Evolutionary conservation across 1,284 basidiomycete genomes (phyloP), one percentile per base, ranked within the genome.

Genomic region (Neotropicomus parvogracilis): DNA sequence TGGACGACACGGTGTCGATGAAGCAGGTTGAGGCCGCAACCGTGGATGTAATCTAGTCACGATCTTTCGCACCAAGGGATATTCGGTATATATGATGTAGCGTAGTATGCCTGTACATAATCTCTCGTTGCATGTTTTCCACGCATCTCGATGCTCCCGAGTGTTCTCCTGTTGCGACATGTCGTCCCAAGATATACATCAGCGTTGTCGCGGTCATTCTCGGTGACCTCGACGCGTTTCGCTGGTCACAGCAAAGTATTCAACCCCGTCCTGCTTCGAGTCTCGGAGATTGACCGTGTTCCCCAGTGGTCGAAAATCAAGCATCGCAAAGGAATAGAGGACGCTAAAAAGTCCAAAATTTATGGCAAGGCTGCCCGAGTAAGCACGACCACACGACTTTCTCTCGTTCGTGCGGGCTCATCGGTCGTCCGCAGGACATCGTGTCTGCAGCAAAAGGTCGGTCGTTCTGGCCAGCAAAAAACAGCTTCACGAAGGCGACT

Each of bases 261-360:
- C 17, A 12, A 12, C 14, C 33, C 26, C 24, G 7, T 36, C 19
- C 7, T 21, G 16, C 20, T 42, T 38, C 37, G 19, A 32, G 21
- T 19, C 44, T 26, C 32, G 20, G 14, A 27, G 19, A 34, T 44
- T 56, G 48, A 59, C 46, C 17, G 5, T 28, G 21, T 40, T 16
- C 48, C n/a, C 14, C 49, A 88, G 83, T 93, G 90, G 90, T 89
- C 88, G 3, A 93, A 93, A 74, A 92, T 93, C 64, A 85, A 89
- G 64, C 80, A 88, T 52, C 79, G 77, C 59, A 93, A 93, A 60
- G 89, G 86, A 11, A 73, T 75, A 3, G 83, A 78, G 45, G 90
- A 93, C 62, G 72, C 74, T 3, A 78, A 81, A 59, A 84, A 81
- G 62, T 79, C 83, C 39, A 70, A 72, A 28, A 50, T 83, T 11